A percentile compares a stretch with the other conserved stretches of the same genome.
These are phyloP conservation scores for Escallonia rubra DNA, from an alignment of 129 eudicot genomes.

Conservation along the genomic window DNA sequence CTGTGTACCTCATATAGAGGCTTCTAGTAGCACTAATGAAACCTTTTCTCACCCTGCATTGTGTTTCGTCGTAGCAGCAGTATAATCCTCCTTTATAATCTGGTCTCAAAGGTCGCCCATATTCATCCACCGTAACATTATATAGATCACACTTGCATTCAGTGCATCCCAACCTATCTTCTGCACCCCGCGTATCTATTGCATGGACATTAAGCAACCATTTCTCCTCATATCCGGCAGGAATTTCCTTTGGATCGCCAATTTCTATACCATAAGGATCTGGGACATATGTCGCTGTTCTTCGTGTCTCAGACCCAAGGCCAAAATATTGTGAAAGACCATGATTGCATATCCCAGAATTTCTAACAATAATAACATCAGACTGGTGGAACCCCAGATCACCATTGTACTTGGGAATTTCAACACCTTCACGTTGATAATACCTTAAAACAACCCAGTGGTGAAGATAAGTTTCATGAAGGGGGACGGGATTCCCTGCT, in stretches of 20 bases:
- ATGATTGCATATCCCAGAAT: slow-evolving; percentile 45
- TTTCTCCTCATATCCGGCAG: slow-evolving; percentile 24
- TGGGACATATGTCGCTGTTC: slow-evolving; percentile 55
- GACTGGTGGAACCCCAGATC: slow-evolving; percentile 30
- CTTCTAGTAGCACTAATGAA: slow-evolving; percentile 36
- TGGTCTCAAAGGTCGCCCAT: slow-evolving; percentile 46
- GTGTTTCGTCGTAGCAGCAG: slow-evolving; percentile 68
- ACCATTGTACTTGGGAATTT: slow-evolving; percentile 6
- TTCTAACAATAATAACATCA: slow-evolving; percentile 38
- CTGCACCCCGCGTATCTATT: slow-evolving; percentile 24
- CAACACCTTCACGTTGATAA: slow-evolving; percentile 30
- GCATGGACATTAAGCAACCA: slow-evolving; percentile 32
- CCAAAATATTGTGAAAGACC: slow-evolving; percentile 63
- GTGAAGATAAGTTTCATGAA: slow-evolving; percentile 59
- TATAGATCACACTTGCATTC: slow-evolving; percentile 53
- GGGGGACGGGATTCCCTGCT: slow-evolving; percentile 51
- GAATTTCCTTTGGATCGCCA: slow-evolving; percentile 35
- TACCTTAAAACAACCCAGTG: slow-evolving; percentile 54
- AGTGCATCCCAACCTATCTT: slow-evolving; percentile 19
- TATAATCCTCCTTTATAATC: slow-evolving; percentile 55
- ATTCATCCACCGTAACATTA: slow-evolving; percentile 51
- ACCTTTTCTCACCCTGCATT: slow-evolving; percentile 59
- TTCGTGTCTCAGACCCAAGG: slow-evolving; percentile 71
- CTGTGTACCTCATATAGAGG: slow-evolving; percentile 65
- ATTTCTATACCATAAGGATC: slow-evolving; percentile 87